phyloP scores from a whole-genome alignment of 768 basidiomycete species.

The button mushroom (Agaricus bisporus) region DNA sequence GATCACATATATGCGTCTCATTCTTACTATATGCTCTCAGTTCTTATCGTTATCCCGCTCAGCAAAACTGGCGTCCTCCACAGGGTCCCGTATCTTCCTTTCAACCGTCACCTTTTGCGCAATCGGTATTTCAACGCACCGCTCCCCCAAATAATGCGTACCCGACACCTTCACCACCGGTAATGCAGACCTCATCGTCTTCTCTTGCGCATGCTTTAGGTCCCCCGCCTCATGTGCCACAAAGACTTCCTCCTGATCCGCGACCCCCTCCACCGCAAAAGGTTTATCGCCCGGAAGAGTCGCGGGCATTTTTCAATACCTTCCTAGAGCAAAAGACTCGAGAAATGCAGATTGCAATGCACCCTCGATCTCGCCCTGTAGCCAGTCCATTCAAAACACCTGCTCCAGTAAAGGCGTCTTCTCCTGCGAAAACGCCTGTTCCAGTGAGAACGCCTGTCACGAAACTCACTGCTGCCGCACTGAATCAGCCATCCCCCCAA shows the following conservation, averaged over 20 bases:
- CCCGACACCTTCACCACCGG: conserved; percentile 67
- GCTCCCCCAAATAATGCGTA: conserved; percentile 52
- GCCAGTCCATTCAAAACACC: conserved; percentile 14
- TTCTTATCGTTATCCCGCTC: conserved; percentile 33
- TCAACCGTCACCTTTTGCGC: conserved; percentile 52
- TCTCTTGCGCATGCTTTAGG: conserved; percentile 74
- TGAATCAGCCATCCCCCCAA: conserved; percentile 17
- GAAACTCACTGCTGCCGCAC: conserved; percentile 11
- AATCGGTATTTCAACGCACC: conserved; percentile 59
- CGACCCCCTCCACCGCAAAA: conserved; percentile 17
- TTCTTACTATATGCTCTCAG: conserved; percentile 13
- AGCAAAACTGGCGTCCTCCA: conserved; percentile 29
- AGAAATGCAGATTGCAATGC: conserved; percentile 27
- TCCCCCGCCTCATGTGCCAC: conserved; percentile 7
- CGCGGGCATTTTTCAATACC: conserved; percentile 56
- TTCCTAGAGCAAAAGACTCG: conserved; percentile 54
- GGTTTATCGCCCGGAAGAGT: conserved; percentile 50
- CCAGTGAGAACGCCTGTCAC: conserved; percentile 7
- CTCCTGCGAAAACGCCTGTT: not conserved
- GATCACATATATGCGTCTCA: conserved; percentile 17
- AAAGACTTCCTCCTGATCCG: conserved; percentile 7
- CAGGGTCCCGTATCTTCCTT: conserved; percentile 43
- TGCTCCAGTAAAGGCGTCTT: conserved; percentile 4
- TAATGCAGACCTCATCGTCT: conserved; percentile 59
- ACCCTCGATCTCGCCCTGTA: conserved; percentile 18